phyloP scores from a whole-genome alignment of 768 basidiomycete genomes.

The Arthromyces matolae region DNA sequence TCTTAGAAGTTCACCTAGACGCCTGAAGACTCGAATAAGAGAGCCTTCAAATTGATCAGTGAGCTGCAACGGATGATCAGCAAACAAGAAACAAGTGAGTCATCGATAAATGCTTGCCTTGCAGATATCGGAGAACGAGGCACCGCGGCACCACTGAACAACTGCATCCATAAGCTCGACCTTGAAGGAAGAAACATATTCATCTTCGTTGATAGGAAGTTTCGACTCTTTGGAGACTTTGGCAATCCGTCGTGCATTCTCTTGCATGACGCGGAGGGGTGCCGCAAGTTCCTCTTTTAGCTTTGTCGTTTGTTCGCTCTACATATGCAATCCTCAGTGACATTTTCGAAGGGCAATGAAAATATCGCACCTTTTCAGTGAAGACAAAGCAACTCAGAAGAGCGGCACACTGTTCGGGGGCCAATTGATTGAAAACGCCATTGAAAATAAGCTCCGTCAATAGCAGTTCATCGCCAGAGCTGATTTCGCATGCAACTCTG shows the following conservation, averaged over 20 bases:
- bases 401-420: constrained; percentile 90
- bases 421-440: constrained; percentile 87
- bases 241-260: constrained; percentile 92
- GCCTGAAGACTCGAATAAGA: constrained; percentile 92
- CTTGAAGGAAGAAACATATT: constrained; percentile 96
- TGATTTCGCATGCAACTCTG: constrained; percentile 97
- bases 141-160: constrained; percentile 96
- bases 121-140: constrained; percentile 93
- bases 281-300: constrained; percentile 92
- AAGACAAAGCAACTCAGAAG: constrained; percentile 98
- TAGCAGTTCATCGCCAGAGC: constrained; percentile 92
- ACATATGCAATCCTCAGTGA: not conserved
- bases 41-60: constrained; percentile 97
- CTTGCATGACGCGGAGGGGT: constrained; percentile 92
- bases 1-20: constrained; percentile 88
- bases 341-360: not conserved
- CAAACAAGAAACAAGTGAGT: not conserved
- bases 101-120: constrained; percentile 52
- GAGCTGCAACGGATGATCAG: constrained; percentile 48
- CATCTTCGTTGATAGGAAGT: constrained; percentile 83
- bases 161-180: constrained; percentile 99
- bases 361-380: constrained; percentile 73
- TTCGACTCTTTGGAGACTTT: constrained; percentile 95
- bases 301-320: constrained; percentile 85
- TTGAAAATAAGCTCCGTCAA: constrained; percentile 97